Evolutionary conservation across 306 rosid species (phyloP), one percentile per base, ranked within the genome.

Genomic region (Carpinus fangiana): DNA sequence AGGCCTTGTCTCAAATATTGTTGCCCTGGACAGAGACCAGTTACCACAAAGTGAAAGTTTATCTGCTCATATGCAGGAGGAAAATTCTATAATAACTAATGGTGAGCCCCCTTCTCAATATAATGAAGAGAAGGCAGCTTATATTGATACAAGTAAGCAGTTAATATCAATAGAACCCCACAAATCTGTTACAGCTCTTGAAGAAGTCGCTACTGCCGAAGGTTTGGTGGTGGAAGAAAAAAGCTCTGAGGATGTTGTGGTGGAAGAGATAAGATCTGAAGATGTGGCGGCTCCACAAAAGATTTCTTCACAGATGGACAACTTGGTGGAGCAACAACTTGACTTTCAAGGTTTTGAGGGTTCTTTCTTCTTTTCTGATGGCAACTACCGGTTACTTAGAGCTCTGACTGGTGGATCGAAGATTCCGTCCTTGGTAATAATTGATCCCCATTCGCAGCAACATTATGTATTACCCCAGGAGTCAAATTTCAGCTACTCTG

Each of bases 321-420:
- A 70, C 18, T 78, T 73, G n/a, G 82, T 59, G 64, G 86, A 75
- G 73, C 91, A 87, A 71, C 86, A 71, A 62, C 61, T 79, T 84
- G 72, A 53, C 71, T 72, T 80, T 77, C 87, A 70, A 85, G 89
- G 86, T 80, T 89, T 88, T 79, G 86, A 85, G 87, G 96, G 91
- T 67, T 92, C 93, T 41, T 95, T 95, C 86, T 87, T 90, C 89
- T 92, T 87, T 81, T 88, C 96, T 78, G 98, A 95, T 77, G 88
- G 93, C 73, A 91, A 91, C 78, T 87, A 82, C 76, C 92, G 87
- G 67, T 88, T 90, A 60, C 97, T 95, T 81, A 70, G 70, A 87
- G 79, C 89, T 67, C 82, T 95, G 82, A 91, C 98, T 1, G 98
- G 97, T 81, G 83, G 78, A 56, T 79, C 78, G 70, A 79, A 78